Conservation (phyloP, 176 grass and related monocot genomes). For the Ampelocalamus luodianensis region DNA sequence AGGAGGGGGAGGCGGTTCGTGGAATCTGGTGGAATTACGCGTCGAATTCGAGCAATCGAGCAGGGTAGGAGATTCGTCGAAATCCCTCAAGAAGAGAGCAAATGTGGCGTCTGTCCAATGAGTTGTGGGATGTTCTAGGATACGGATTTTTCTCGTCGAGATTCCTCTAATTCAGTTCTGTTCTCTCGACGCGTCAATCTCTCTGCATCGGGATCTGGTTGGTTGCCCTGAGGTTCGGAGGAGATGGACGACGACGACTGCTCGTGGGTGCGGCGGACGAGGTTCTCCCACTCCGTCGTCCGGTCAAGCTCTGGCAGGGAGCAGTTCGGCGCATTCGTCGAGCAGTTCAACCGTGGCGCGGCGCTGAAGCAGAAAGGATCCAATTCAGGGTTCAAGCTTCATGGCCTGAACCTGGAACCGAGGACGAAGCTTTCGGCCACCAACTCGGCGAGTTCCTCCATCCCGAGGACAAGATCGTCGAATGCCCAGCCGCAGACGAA, state of each 20-base stretch:
- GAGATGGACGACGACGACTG: slow-evolving; percentile 67
- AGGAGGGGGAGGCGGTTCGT: background rate
- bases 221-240: background rate
- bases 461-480: slow-evolving; percentile 21
- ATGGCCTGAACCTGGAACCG: slow-evolving; percentile 49
- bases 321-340: slow-evolving; percentile 56
- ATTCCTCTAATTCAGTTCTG: slow-evolving; percentile 40
- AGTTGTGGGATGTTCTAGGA: slow-evolving; percentile 58
- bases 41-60: background rate
- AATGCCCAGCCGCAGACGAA: background rate
- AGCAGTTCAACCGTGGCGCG: slow-evolving; percentile 54
- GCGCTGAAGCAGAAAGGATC: slow-evolving; percentile 45
- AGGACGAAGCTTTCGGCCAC: slow-evolving; percentile 15
- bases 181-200: background rate
- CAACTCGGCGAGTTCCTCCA: background rate
- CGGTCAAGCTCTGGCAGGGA: slow-evolving; percentile 49
- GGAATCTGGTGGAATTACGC: slow-evolving; percentile 9
- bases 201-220: slow-evolving; percentile 12
- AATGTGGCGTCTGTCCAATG: slow-evolving; percentile 60
- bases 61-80: background rate
- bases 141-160: slow-evolving; percentile 63
- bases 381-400: slow-evolving; percentile 45
- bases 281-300: slow-evolving; percentile 76
- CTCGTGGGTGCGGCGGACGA: slow-evolving; percentile 87
- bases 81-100: background rate